These are phyloP conservation scores for Daldinia sp. DNA, from an alignment of 2,329 filamentous ascomycete genomes.

Conservation along the genomic window DNA sequence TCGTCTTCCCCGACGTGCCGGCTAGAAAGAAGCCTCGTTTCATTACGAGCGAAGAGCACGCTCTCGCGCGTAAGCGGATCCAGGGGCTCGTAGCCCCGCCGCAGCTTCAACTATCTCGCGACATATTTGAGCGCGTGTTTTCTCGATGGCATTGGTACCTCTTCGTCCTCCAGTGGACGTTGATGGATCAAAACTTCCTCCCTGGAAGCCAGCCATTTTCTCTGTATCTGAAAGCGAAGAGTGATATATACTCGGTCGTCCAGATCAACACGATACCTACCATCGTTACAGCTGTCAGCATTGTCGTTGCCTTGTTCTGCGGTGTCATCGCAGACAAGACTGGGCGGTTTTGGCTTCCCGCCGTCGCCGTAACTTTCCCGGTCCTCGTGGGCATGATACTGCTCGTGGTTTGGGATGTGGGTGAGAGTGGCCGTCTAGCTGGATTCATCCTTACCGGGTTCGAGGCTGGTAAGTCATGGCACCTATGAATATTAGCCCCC, in stretches of 20 bases:
- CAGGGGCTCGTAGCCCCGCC: conserved; percentile 38
- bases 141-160: conserved; percentile 52
- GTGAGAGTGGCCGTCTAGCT: conserved; percentile 49
- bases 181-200: conserved; percentile 51
- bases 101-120: conserved; percentile 48
- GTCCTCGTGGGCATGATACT: conserved; percentile 47
- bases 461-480: conserved; percentile 46
- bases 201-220: conserved; percentile 49
- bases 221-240: conserved; percentile 52
- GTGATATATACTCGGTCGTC: conserved; percentile 49
- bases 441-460: conserved; percentile 52
- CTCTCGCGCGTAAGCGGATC: conserved; percentile 47
- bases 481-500: neutral
- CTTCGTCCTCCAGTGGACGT: conserved; percentile 50
- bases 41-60: conserved; percentile 46
- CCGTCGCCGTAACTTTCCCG: conserved; percentile 45
- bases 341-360: conserved; percentile 49
- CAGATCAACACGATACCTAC: conserved; percentile 54
- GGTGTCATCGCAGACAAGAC: conserved; percentile 48
- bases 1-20: conserved; percentile 54
- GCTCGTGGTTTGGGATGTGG: conserved; percentile 50
- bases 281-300: conserved; percentile 49
- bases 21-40: conserved; percentile 50
- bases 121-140: conserved; percentile 50
- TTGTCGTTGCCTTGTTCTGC: conserved; percentile 48